These are phyloP conservation scores for Trichoderma reesei DNA, from an alignment of 495 filamentous ascomycete genomes.

Conservation along the genomic window DNA sequence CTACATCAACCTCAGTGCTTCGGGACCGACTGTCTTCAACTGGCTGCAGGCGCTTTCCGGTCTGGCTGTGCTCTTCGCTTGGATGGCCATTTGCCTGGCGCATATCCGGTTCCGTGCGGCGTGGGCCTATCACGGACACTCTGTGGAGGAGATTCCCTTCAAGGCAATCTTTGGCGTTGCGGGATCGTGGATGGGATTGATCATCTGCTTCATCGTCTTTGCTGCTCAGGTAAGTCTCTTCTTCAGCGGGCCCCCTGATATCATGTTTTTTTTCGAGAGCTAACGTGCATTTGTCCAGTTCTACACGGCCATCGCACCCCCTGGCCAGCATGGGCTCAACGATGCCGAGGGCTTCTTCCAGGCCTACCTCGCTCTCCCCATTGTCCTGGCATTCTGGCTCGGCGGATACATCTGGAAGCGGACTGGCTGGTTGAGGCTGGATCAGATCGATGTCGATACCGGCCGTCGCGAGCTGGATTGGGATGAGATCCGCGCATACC, in stretches of 20 bases:
- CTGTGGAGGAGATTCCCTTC: slow-evolving; percentile 39
- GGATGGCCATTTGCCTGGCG: slow-evolving; percentile 58
- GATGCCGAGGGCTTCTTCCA: slow-evolving; percentile 52
- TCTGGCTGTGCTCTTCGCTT: slow-evolving; percentile 58
- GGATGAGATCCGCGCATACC: slow-evolving; percentile 42
- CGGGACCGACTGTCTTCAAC: slow-evolving; percentile 30
- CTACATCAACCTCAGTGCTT: slow-evolving; percentile 22
- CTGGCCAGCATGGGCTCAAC: slow-evolving; percentile 41
- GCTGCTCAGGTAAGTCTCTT: slow-evolving; percentile 35
- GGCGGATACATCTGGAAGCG: slow-evolving; percentile 46
- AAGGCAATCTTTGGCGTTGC: slow-evolving; percentile 45
- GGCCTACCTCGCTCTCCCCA: slow-evolving; percentile 49
- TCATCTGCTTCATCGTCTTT: slow-evolving; percentile 48
- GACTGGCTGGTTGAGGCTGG: slow-evolving; percentile 54
- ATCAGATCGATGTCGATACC: slow-evolving; percentile 29
- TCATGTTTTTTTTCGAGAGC: slow-evolving; percentile 21
- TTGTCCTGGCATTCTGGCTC: slow-evolving; percentile 42
- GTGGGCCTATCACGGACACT: slow-evolving; percentile 39
- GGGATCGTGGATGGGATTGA: slow-evolving; percentile 52
- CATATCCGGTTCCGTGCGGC: slow-evolving; percentile 68
- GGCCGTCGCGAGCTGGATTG: slow-evolving; percentile 28
- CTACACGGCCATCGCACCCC: slow-evolving; percentile 26
- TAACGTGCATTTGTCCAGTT: slow-evolving; percentile 4
- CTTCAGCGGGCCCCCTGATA: slow-evolving; percentile 39
- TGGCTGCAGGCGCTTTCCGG: slow-evolving; percentile 66